These are phyloP conservation scores for Neopestalotiopsis clavispora DNA, from an alignment of 2,329 filamentous ascomycete species.

Conservation along the genomic window DNA sequence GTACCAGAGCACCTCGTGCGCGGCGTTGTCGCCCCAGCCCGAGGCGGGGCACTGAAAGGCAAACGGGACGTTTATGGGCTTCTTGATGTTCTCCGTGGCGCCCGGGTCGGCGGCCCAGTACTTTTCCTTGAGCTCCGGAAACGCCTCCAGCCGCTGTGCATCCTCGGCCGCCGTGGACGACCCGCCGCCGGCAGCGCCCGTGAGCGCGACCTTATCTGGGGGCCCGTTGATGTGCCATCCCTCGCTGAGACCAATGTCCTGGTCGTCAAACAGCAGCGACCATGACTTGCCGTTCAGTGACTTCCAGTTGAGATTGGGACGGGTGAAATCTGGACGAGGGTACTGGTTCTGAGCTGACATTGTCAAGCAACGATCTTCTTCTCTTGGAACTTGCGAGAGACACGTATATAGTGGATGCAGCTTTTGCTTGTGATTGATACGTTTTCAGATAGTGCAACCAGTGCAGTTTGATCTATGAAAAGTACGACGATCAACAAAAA, in stretches of 20 bases:
- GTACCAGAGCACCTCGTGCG: constrained; percentile 73
- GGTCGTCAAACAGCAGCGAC: constrained; percentile 70
- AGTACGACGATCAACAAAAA: neutral
- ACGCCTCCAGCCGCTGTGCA: constrained; percentile 52
- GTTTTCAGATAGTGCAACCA: neutral
- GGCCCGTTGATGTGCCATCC: constrained; percentile 60
- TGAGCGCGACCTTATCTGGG: constrained; percentile 44
- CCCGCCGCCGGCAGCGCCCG: constrained; percentile 22
- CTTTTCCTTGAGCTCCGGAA: constrained; percentile 52
- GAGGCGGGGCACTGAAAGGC: constrained; percentile 70
- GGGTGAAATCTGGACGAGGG: constrained; percentile 69
- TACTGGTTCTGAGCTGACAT: constrained; percentile 48
- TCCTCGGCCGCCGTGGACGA: constrained; percentile 39
- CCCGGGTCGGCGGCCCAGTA: constrained; percentile 42
- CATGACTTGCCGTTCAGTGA: constrained; percentile 64
- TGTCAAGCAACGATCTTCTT: constrained; percentile 10
- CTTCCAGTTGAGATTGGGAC: constrained; percentile 59
- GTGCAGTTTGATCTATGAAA: neutral
- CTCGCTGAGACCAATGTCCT: constrained; percentile 57
- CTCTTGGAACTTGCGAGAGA: neutral
- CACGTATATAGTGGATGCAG: neutral
- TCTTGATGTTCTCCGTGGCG: constrained; percentile 45
- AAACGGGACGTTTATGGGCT: constrained; percentile 65
- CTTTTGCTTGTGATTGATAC: neutral
- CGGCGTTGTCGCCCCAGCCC: constrained; percentile 63